Conservation (phyloP, 805 yeast genomes). For the Saccharomycopsis schoenii region DNA sequence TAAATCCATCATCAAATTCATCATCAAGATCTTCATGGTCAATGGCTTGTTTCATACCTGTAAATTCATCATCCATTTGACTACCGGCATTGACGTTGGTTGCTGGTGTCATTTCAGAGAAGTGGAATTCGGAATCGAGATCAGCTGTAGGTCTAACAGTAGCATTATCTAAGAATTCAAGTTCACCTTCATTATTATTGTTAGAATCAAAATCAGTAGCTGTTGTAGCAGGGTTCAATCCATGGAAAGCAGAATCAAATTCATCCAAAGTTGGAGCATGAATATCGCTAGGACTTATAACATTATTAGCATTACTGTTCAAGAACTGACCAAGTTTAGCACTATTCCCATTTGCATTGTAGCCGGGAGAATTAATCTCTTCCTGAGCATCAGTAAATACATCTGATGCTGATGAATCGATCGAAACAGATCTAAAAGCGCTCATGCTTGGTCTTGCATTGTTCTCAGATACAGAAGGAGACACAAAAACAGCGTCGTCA, state of each 20-base stretch:
- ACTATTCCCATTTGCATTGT: background rate
- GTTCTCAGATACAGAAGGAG: background rate
- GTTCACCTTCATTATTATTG: background rate
- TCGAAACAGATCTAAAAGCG: background rate
- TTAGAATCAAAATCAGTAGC: slow-evolving; percentile 14
- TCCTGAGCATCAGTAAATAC: slow-evolving; percentile 17
- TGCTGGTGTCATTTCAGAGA: background rate
- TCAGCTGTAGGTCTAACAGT: background rate
- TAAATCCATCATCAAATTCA: slow-evolving; percentile 1
- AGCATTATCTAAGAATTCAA: background rate
- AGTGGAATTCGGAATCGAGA: background rate
- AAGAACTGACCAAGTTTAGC: background rate
- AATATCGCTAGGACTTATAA: slow-evolving; percentile 1
- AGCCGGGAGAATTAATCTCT: slow-evolving; percentile 11
- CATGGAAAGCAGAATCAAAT: slow-evolving; percentile 32
- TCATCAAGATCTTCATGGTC: background rate
- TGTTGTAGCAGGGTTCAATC: slow-evolving; percentile 24
- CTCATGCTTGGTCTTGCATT: background rate
- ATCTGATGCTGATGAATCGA: slow-evolving; percentile 6
- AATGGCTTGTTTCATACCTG: background rate
- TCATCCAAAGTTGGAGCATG: slow-evolving; percentile 1
- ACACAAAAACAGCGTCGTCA: background rate
- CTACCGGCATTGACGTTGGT: background rate
- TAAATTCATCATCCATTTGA: background rate
- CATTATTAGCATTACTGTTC: background rate